These are phyloP conservation scores for Brettanomyces sp. DNA, from an alignment of 805 yeast genomes.

Conservation along the genomic window DNA sequence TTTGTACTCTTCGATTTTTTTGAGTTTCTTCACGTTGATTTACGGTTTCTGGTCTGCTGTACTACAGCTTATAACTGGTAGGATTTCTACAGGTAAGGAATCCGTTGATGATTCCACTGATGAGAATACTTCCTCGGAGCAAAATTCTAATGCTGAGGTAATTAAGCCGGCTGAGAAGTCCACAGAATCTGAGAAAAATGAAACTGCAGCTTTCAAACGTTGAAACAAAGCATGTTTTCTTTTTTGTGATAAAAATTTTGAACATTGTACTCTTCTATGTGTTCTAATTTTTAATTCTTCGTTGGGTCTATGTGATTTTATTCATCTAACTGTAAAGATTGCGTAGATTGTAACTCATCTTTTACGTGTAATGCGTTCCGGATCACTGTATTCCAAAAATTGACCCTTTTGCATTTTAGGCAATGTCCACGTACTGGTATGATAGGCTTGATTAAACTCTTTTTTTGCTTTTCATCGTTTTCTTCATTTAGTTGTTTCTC, in stretches of 20 bases:
- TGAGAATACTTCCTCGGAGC: not conserved
- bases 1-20: constrained; percentile 33
- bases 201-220: constrained; percentile 17
- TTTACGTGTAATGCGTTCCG: constrained; percentile 13
- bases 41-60: constrained; percentile 34
- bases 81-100: not conserved
- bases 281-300: no score
- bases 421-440: constrained; percentile 22
- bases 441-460: constrained; percentile 8
- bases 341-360: constrained; percentile 1
- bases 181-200: constrained; percentile 17
- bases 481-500: constrained; percentile 2
- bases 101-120: constrained; percentile 2
- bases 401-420: constrained; percentile 13
- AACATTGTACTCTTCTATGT: no score
- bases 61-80: constrained; percentile 1
- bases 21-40: constrained; percentile 29
- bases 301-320: no score
- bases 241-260: no score
- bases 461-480: not conserved
- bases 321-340: not conserved
- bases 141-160: constrained; percentile 1
- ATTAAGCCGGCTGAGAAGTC: constrained; percentile 12
- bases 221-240: no score
- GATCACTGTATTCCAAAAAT: constrained; percentile 22